These are phyloP conservation scores for Nannochloropsis gaditana DNA, from an alignment of 108 stramenopile species.

Conservation along the genomic window DNA sequence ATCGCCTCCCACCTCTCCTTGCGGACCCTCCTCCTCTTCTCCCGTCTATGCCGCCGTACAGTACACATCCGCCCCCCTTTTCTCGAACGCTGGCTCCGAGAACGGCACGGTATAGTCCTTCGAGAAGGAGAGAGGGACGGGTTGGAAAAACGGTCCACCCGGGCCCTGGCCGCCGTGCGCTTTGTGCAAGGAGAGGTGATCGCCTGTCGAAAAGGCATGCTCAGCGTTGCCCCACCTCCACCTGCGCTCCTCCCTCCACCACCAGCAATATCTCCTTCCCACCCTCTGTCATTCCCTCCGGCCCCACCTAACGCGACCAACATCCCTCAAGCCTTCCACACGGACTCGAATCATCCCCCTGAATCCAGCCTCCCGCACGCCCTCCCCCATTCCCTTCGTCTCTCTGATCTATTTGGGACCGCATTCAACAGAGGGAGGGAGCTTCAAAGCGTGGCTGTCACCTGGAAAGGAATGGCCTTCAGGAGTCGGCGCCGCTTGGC, in stretches of 20 bases:
- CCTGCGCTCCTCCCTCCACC: not conserved
- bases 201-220: not conserved
- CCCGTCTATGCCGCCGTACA: not conserved
- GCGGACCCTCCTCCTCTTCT: not conserved
- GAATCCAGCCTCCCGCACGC: not conserved
- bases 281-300: not conserved
- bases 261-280: not conserved
- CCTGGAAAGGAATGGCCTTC: not conserved
- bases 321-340: too few relatives aligned
- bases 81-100: not conserved
- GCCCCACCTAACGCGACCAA: not conserved
- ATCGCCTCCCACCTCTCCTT: not conserved
- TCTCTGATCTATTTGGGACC: not conserved
- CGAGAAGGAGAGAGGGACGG: not conserved
- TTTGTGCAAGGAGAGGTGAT: slow-evolving; percentile 13
- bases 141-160: not conserved
- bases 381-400: not conserved
- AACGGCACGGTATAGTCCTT: not conserved
- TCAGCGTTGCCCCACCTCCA: not conserved
- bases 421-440: not conserved
- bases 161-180: not conserved
- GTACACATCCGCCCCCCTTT: not conserved
- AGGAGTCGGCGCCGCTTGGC: not conserved
- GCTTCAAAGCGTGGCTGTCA: not conserved
- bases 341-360: not conserved